Conservation (phyloP, 2,329 filamentous ascomycete species). For the Botrytis fabae region DNA sequence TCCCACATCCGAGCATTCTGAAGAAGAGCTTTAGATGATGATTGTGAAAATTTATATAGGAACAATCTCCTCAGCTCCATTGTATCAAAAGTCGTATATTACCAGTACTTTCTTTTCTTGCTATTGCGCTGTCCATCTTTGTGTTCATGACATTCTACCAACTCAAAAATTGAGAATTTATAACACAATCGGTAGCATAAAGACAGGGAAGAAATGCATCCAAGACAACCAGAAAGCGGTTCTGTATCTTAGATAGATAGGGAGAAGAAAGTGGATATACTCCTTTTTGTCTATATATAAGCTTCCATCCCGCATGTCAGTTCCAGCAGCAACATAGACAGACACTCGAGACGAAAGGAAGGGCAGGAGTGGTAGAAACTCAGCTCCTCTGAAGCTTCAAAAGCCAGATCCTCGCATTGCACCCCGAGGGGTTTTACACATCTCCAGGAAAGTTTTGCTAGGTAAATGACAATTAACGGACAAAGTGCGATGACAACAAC, state of each 20-base stretch:
- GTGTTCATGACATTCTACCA: no score
- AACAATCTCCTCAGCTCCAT: neutral
- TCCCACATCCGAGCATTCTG: neutral
- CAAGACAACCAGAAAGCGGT: neutral
- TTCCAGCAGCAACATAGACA: neutral
- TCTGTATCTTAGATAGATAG: fast-evolving
- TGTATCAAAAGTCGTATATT: neutral
- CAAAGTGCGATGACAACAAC: fast-evolving
- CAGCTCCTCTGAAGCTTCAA: neutral
- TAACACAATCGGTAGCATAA: fast-evolving
- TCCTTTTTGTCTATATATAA: neutral
- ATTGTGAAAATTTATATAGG: neutral
- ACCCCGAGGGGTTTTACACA: fast-evolving
- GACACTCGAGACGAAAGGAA: no score
- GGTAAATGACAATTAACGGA: fast-evolving
- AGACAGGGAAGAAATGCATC: fast-evolving
- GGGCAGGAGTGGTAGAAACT: neutral
- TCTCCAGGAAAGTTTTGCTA: neutral
- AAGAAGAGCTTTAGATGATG: neutral
- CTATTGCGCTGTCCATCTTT: no score
- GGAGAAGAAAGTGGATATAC: neutral
- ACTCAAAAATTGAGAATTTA: neutral
- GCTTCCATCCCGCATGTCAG: neutral
- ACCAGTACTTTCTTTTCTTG: no score
- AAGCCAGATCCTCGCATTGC: neutral